Percentiles rank a stretch among this genome's conserved stretches.
These are phyloP conservation scores for Hyphodiscus sp. DNA, from an alignment of 2,329 filamentous ascomycete species.

Conservation along the genomic window DNA sequence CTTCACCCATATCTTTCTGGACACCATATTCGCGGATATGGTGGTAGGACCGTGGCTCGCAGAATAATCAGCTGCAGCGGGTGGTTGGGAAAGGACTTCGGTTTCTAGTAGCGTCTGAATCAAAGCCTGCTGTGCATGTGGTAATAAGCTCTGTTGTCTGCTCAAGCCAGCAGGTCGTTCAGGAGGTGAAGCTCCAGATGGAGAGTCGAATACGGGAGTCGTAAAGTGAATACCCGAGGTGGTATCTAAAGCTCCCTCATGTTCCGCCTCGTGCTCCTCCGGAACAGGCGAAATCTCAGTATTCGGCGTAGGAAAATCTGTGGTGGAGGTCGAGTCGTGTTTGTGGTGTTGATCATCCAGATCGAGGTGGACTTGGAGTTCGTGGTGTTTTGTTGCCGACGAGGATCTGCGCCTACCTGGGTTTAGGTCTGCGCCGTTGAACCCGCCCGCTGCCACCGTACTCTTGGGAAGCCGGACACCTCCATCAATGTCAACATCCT, in stretches of 20 bases:
- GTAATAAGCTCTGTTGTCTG: slow-evolving; percentile 38
- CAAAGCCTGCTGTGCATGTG: slow-evolving; percentile 38
- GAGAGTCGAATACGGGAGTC: background rate
- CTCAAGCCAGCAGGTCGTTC: slow-evolving; percentile 21
- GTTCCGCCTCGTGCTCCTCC: slow-evolving; percentile 3
- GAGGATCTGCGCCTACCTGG: background rate
- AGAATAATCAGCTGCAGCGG: slow-evolving; percentile 27
- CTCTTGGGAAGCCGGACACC: background rate
- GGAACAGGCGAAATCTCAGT: slow-evolving; percentile 22
- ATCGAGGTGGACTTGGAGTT: background rate
- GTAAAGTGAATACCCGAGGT: background rate
- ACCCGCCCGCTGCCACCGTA: background rate
- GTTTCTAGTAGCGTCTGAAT: slow-evolving; percentile 48
- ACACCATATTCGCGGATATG: slow-evolving; percentile 43
- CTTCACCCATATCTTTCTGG: slow-evolving; percentile 91
- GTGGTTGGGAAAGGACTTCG: slow-evolving; percentile 29
- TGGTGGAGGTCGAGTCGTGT: slow-evolving; percentile 24
- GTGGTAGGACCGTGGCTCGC: slow-evolving; percentile 24
- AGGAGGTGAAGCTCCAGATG: background rate
- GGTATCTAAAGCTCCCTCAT: background rate
- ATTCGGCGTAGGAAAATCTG: slow-evolving; percentile 26
- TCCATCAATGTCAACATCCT: background rate
- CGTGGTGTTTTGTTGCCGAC: background rate
- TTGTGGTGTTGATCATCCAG: slow-evolving; percentile 7
- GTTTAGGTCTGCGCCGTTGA: background rate